A percentile compares a stretch with the other conserved stretches of the same genome.
Conservation (phyloP, 257 asterid genomes). For the Craterostigma plantagineum region DNA sequence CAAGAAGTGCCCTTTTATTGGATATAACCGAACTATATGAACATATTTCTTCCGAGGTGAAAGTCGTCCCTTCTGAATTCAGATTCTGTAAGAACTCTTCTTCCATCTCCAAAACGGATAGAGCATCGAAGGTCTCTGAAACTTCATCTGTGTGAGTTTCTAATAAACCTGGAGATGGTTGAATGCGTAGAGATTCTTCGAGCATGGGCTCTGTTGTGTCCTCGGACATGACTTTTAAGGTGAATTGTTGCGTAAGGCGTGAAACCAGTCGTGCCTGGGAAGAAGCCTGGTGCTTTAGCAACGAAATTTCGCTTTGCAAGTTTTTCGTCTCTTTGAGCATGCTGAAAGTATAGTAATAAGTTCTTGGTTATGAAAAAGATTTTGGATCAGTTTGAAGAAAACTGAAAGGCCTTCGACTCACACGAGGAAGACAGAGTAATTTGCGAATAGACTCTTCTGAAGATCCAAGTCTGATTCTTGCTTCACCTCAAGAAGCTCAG, state of each 20-base stretch:
- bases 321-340: conserved; percentile 38
- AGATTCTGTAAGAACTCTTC: conserved; percentile 20
- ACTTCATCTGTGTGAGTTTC: conserved; percentile 35
- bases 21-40: conserved; percentile 31
- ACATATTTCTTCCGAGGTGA: conserved; percentile 21
- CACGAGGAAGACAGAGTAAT: conserved; percentile 48
- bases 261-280: conserved; percentile 23
- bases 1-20: conserved; percentile 31
- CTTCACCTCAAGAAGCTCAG: conserved; percentile 68
- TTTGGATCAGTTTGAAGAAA: neutral
- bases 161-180: conserved; percentile 19
- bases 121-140: conserved; percentile 39
- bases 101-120: conserved; percentile 43
- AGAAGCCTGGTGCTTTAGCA: conserved; percentile 32
- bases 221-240: no score
- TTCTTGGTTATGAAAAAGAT: neutral
- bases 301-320: conserved; percentile 28
- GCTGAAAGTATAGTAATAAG: conserved; percentile 19
- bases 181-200: conserved; percentile 16
- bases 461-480: conserved; percentile 56
- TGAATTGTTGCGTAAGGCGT: conserved; percentile 13
- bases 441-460: conserved; percentile 42
- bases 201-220: conserved; percentile 16
- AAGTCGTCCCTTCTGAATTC: conserved; percentile 11
- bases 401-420: conserved; percentile 12